phyloP scores from a whole-genome alignment of 2,329 filamentous ascomycete species.

The Geosmithia putterillii region DNA sequence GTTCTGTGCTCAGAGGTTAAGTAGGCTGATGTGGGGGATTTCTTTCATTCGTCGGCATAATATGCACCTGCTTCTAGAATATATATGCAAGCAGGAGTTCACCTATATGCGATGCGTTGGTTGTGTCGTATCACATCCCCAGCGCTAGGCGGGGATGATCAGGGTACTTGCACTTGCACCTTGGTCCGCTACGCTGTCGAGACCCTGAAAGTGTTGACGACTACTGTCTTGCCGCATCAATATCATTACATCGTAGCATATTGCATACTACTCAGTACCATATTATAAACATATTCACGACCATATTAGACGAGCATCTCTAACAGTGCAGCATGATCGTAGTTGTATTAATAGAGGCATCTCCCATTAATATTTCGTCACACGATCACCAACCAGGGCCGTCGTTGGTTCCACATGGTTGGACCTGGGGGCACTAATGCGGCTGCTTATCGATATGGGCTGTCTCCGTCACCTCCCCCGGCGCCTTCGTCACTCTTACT shows the following conservation, averaged over 20 bases:
- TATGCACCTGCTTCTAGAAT: neutral
- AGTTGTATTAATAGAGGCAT: too few relatives aligned
- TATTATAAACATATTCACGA: too few relatives aligned
- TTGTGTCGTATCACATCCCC: neutral
- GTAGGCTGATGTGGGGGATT: neutral
- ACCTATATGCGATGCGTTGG: neutral
- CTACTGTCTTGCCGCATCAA: too few relatives aligned
- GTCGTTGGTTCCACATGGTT: neutral
- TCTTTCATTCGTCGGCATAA: neutral
- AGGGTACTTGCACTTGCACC: neutral
- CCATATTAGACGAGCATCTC: too few relatives aligned
- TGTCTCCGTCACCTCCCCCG: neutral
- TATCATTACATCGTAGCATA: too few relatives aligned
- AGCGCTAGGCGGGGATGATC: neutral
- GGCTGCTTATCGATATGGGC: slow-evolving; percentile 2
- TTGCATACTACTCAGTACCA: too few relatives aligned
- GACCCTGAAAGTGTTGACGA: neutral
- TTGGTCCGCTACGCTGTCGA: too few relatives aligned
- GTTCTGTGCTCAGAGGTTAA: neutral
- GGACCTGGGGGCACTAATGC: slow-evolving; percentile 1
- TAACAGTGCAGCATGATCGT: too few relatives aligned
- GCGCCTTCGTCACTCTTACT: neutral
- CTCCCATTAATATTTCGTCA: neutral
- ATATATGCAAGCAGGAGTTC: neutral
- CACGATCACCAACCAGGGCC: neutral